A percentile compares a stretch with the other conserved stretches of the same genome.
These are phyloP conservation scores for Diaporthe sp. DNA, from an alignment of 2,329 filamentous ascomycete species.

Conservation along the genomic window DNA sequence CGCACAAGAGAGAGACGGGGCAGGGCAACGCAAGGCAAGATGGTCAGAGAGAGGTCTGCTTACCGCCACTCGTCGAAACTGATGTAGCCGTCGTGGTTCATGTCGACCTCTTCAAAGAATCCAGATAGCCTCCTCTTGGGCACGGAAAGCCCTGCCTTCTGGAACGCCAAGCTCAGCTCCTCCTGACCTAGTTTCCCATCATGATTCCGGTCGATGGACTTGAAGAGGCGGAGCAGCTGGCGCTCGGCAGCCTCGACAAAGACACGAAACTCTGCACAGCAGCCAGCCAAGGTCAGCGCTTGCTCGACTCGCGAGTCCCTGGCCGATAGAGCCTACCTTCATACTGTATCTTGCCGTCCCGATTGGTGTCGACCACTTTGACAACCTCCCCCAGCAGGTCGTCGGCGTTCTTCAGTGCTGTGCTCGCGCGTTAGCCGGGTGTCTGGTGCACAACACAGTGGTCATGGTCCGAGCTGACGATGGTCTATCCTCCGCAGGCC, in stretches of 20 bases:
- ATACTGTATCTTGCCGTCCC: conserved; percentile 92
- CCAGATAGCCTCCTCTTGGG: conserved; percentile 82
- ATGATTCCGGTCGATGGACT: conserved; percentile 86
- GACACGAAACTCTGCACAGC: conserved; percentile 80
- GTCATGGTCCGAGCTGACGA: conserved; percentile 67
- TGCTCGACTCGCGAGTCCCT: conserved; percentile 1
- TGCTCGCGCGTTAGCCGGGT: conserved; percentile 29
- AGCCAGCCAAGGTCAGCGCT: conserved; percentile 34
- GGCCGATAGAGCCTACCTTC: conserved; percentile 72
- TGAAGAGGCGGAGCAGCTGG: conserved; percentile 86
- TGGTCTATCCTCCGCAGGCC: conserved; percentile 92
- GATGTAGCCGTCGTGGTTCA: conserved; percentile 89
- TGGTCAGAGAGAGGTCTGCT: conserved; percentile 53
- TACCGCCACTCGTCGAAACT: conserved; percentile 98
- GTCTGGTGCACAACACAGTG: conserved; percentile 24
- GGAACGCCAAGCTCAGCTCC: conserved; percentile 87
- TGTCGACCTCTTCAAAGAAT: conserved; percentile 93
- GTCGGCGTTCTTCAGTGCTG: conserved; percentile 90
- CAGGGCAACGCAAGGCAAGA: conserved; percentile 25
- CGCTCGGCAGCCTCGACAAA: conserved; percentile 92
- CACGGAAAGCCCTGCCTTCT: conserved; percentile 82
- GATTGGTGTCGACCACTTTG: conserved; percentile 84
- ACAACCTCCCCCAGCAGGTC: conserved; percentile 86
- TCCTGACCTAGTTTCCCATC: conserved; percentile 88
- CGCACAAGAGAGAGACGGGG: not conserved